phyloP scores from a whole-genome alignment of 1,284 basidiomycete species.

The Marasmius oreades region DNA sequence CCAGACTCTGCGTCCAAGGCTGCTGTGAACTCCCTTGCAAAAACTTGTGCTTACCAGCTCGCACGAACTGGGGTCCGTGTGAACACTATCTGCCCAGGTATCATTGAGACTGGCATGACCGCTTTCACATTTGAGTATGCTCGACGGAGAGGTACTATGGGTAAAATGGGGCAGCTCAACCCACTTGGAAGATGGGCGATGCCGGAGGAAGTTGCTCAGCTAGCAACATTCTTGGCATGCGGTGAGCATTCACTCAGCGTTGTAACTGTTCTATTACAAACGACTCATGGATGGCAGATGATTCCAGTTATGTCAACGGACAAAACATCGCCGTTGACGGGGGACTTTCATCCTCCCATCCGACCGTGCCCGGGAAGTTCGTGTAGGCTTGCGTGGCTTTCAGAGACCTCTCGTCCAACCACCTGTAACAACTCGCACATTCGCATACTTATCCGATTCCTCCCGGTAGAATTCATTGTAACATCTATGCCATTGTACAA shows the following conservation, averaged over 20 bases:
- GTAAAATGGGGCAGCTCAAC: conserved; percentile 85
- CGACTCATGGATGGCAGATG: conserved; percentile 47
- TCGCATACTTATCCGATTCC: too few species aligned
- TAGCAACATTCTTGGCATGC: conserved; percentile 83
- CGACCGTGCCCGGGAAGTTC: conserved; percentile 35
- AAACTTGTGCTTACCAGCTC: conserved; percentile 81
- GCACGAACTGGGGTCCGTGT: conserved; percentile 81
- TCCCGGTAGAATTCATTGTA: too few species aligned
- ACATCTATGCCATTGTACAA: too few species aligned
- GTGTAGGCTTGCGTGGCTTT: conserved; percentile 14
- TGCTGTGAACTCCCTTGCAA: conserved; percentile 84
- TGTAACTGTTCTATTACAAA: conserved; percentile 8
- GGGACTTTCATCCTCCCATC: conserved; percentile 25
- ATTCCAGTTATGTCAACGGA: conserved; percentile 91
- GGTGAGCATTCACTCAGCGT: conserved; percentile 44
- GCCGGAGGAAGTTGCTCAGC: conserved; percentile 80
- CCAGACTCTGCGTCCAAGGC: conserved; percentile 89
- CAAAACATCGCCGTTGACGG: conserved; percentile 88
- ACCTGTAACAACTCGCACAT: too few species aligned
- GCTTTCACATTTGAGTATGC: conserved; percentile 71
- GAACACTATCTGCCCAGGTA: conserved; percentile 87
- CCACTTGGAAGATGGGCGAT: conserved; percentile 79
- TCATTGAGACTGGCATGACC: conserved; percentile 93
- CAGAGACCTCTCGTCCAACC: not conserved
- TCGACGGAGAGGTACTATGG: conserved; percentile 63